phyloP scores from a whole-genome alignment of 1,284 basidiomycete species.

The Coniferiporia sulphurascens region DNA sequence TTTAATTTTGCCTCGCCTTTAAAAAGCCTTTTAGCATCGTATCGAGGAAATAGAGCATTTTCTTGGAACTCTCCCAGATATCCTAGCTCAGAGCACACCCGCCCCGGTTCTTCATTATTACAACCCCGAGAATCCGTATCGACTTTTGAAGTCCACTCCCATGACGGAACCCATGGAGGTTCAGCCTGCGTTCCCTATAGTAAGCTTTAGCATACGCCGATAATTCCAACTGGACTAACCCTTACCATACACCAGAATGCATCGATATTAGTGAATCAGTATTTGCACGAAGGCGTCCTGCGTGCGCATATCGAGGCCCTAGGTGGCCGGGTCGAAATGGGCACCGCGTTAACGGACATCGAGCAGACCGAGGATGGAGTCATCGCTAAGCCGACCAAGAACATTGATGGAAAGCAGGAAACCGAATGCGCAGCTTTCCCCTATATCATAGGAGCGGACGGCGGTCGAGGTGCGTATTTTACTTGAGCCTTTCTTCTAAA shows the following conservation, averaged over 20 bases:
- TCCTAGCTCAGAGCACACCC: not conserved
- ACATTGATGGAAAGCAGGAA: not conserved
- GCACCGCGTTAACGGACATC: conserved; percentile 3
- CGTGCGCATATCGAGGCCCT: conserved; percentile 12
- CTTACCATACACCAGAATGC: not conserved
- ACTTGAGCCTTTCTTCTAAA: too few species aligned
- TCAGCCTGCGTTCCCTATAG: conserved; percentile 12
- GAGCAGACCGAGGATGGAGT: conserved; percentile 14
- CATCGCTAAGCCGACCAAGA: conserved; percentile 1
- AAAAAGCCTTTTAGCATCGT: conserved; percentile 6
- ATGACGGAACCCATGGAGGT: not conserved
- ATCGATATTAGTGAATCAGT: conserved; percentile 7
- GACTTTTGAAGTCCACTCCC: not conserved
- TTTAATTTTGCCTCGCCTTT: not conserved
- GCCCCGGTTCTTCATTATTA: not conserved
- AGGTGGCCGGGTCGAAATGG: conserved; percentile 12
- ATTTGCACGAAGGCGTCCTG: conserved; percentile 12
- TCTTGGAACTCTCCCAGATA: conserved; percentile 9
- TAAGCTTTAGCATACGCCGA: not conserved
- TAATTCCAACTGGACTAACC: not conserved
- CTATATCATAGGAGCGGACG: conserved; percentile 35
- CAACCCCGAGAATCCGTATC: conserved; percentile 3
- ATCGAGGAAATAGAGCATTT: conserved; percentile 17
- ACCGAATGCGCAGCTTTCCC: conserved; percentile 3
- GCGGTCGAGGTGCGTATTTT: conserved; percentile 29